Evolutionary conservation across 768 basidiomycete genomes (phyloP).

Genomic region (Auricularia heimuer): DNA sequence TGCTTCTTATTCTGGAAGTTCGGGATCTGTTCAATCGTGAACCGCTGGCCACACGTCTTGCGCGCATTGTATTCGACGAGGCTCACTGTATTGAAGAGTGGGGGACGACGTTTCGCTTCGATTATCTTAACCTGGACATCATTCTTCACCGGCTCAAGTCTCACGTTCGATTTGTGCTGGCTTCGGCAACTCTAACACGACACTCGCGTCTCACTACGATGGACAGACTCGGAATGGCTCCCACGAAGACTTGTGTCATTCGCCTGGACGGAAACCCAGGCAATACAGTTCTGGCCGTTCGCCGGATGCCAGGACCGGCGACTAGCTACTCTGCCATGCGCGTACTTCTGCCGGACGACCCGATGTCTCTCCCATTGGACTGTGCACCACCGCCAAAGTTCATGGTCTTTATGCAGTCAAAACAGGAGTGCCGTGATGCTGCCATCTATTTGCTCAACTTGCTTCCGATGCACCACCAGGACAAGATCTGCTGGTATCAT

Average conservation of each 20-base stretch:
- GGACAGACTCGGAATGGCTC: slow-evolving; percentile 14
- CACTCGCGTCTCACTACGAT: slow-evolving; percentile 15
- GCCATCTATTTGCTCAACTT: slow-evolving; percentile 10
- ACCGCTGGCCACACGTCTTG: background rate
- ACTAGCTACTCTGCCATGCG: slow-evolving; percentile 14
- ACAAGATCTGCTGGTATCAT: slow-evolving; percentile 18
- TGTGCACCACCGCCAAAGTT: slow-evolving; percentile 12
- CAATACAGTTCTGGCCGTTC: slow-evolving; percentile 22
- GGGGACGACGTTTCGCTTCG: slow-evolving; percentile 24
- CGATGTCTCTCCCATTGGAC: background rate
- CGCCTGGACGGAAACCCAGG: slow-evolving; percentile 22
- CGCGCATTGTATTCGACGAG: slow-evolving; percentile 27
- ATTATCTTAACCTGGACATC: slow-evolving; percentile 21
- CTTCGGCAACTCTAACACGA: slow-evolving; percentile 26
- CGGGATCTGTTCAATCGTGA: background rate
- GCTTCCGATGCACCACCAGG: slow-evolving; percentile 2
- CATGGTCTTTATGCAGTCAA: slow-evolving; percentile 22
- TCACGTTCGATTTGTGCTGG: slow-evolving; percentile 20
- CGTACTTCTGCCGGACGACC: slow-evolving; percentile 13
- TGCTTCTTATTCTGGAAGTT: background rate
- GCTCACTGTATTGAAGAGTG: slow-evolving; percentile 31
- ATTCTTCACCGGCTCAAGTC: slow-evolving; percentile 22
- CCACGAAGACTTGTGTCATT: slow-evolving; percentile 12
- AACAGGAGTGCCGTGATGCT: slow-evolving; percentile 10
- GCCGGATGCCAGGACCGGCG: slow-evolving; percentile 13